Evolutionary conservation across 768 basidiomycete species (phyloP), one percentile per base, ranked within the genome.

Genomic region (Lanmaoa rubissima): DNA sequence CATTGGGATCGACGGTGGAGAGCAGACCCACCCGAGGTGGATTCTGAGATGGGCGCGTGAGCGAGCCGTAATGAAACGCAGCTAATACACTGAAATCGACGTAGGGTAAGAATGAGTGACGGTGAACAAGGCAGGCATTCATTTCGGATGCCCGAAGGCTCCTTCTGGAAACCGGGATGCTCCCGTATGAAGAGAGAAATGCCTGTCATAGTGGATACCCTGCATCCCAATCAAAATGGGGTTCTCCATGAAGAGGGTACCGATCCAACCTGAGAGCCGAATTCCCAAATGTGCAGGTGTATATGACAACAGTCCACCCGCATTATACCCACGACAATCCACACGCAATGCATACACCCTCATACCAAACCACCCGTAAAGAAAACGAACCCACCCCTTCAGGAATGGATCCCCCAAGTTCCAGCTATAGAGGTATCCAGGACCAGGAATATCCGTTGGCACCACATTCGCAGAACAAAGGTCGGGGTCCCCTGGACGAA

Each of bases 371-470:
- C 28, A 35, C 11, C 5, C 34, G 24, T 17, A 46, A n/a, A 49
- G 40, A 41, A 50, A 51, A 16, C 34, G 4, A 24, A 73, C 82
- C 44, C 58, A 90, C 88, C 86, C 79, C 66, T 90, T 90, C 55
- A 92, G 63, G 62, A 91, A 91, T 1, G 90, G 89, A 60, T 79
- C 81, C 2, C 90, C 90, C 32, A 92, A 72, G 71, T 83, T 90
- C 89, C 90, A 92, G 62, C 83, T 85, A 62, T 87, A 90, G 46
- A 86, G 67, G 61, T 85, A 89, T 4, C 82, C 81, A 28, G 65
- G 56, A 12, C 79, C 72, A 0, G 88, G 90, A 3, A 85, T 74
- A 63, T 91, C 89, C 28, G 88, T 90, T 8, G 75, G 51, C 3
- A 77, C 83, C 19, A 91, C 60, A 51, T 82, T 87, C 2, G 85